Percentiles rank a stretch among this genome's conserved stretches.
Evolutionary conservation across 225 moss, liverwort and hornwort species (phyloP).

Genomic region (Takakia lepidozioides): DNA sequence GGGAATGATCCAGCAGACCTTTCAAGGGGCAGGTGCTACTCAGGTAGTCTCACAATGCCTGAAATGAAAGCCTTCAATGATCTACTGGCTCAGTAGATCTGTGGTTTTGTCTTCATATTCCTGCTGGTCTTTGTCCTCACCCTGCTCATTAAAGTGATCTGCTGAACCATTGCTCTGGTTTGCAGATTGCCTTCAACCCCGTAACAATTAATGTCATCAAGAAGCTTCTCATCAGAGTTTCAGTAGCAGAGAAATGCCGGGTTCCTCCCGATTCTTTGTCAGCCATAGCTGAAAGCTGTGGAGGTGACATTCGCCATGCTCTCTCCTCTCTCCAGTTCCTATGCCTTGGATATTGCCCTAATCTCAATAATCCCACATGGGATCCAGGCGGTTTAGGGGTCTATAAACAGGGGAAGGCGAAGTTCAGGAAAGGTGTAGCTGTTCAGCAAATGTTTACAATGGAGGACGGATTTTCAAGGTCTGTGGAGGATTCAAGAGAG

Average conservation of each 20-base stretch:
- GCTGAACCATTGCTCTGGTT: background rate
- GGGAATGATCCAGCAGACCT: conserved; percentile 40
- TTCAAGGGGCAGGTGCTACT: conserved; percentile 74
- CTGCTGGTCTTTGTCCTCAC: no score
- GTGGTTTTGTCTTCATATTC: no score
- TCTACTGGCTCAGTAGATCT: no score
- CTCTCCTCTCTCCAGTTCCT: conserved; percentile 78
- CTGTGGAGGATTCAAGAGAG: conserved; percentile 9
- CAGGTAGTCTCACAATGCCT: no score
- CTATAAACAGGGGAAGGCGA: conserved; percentile 4
- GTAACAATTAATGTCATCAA: conserved; percentile 62
- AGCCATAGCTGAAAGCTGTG: conserved; percentile 67
- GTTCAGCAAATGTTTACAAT: background rate
- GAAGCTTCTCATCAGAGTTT: conserved; percentile 65
- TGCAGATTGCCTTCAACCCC: conserved; percentile 87
- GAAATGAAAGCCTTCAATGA: no score
- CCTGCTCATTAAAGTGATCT: no score
- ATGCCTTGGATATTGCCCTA: conserved; percentile 31
- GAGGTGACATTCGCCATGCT: conserved; percentile 86
- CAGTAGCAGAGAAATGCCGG: conserved; percentile 44
- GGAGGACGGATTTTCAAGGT: background rate
- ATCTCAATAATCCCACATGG: conserved; percentile 19
- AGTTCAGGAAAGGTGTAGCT: conserved; percentile 8
- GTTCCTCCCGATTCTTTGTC: conserved; percentile 41
- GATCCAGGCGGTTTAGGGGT: conserved; percentile 22